phyloP scores from a whole-genome alignment of 139 green algal genomes.

The Chlamydomonas applanata region DNA sequence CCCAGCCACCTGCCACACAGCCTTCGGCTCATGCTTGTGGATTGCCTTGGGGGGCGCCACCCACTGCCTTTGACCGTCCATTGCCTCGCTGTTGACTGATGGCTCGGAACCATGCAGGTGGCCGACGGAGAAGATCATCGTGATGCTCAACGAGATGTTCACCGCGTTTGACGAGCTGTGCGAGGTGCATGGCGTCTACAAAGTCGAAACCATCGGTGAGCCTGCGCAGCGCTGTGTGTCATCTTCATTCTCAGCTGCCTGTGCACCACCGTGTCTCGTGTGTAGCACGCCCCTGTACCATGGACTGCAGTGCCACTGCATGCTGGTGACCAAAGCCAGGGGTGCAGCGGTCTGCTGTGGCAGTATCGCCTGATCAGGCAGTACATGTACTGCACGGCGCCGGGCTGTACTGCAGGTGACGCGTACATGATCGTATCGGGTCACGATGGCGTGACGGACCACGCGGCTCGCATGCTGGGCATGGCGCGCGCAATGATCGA shows the following conservation, averaged over 20 bases:
- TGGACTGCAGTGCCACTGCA: too few species aligned
- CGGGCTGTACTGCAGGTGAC: slow-evolving; percentile 31
- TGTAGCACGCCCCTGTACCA: too few species aligned
- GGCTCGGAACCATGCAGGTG: too few species aligned
- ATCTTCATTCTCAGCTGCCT: neutral
- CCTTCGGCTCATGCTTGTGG: too few species aligned
- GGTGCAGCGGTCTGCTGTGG: too few species aligned
- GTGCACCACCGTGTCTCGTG: neutral
- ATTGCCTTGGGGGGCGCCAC: too few species aligned
- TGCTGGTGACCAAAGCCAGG: too few species aligned
- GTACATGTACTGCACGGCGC: too few species aligned
- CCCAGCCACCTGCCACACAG: too few species aligned
- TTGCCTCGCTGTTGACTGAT: too few species aligned
- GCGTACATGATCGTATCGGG: slow-evolving; percentile 49
- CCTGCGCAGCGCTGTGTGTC: neutral
- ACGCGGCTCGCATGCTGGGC: slow-evolving; percentile 24
- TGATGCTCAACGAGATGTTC: slow-evolving; percentile 56
- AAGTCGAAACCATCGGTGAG: slow-evolving; percentile 48
- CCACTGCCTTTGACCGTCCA: too few species aligned
- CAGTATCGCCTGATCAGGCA: too few species aligned
- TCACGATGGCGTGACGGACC: slow-evolving; percentile 26
- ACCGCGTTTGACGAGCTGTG: slow-evolving; percentile 43
- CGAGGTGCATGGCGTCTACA: slow-evolving; percentile 41
- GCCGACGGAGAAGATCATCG: slow-evolving; percentile 39
- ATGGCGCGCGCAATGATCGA: slow-evolving; percentile 27